Percentiles rank a stretch among this genome's conserved stretches.
Conservation (phyloP, 2,329 filamentous ascomycete species). For the Colletotrichum endophyticum region DNA sequence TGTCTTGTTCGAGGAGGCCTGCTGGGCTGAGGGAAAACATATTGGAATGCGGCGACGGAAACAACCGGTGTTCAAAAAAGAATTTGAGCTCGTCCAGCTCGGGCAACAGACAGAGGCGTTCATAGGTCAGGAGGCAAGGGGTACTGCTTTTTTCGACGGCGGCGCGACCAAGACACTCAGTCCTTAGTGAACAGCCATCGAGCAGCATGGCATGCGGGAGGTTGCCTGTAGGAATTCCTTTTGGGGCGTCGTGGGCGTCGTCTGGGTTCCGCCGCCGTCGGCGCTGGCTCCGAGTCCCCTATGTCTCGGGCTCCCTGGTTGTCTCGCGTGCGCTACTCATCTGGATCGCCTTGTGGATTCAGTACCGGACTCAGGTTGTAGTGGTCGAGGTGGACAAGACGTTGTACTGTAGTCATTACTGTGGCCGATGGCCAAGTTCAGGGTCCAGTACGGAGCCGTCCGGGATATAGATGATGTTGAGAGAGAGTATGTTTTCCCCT, state of each 20-base stretch:
- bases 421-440: background rate
- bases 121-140: background rate
- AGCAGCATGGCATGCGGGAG: background rate
- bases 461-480: background rate
- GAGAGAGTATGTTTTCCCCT: background rate
- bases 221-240: background rate
- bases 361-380: background rate
- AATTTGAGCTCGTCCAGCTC: background rate
- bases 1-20: background rate
- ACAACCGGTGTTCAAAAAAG: background rate
- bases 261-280: background rate
- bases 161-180: background rate
- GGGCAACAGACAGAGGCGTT: background rate
- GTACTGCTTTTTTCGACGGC: background rate
- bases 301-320: slow-evolving; percentile 12
- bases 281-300: background rate
- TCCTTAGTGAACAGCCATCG: background rate
- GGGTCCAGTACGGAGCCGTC: background rate
- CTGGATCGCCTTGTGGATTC: background rate
- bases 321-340: slow-evolving; percentile 12
- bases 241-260: background rate
- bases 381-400: background rate
- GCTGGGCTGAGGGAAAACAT: background rate
- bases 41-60: background rate
- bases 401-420: background rate